These are phyloP conservation scores for Boletus semigastroideus DNA, from an alignment of 1,284 basidiomycete genomes.

Conservation along the genomic window DNA sequence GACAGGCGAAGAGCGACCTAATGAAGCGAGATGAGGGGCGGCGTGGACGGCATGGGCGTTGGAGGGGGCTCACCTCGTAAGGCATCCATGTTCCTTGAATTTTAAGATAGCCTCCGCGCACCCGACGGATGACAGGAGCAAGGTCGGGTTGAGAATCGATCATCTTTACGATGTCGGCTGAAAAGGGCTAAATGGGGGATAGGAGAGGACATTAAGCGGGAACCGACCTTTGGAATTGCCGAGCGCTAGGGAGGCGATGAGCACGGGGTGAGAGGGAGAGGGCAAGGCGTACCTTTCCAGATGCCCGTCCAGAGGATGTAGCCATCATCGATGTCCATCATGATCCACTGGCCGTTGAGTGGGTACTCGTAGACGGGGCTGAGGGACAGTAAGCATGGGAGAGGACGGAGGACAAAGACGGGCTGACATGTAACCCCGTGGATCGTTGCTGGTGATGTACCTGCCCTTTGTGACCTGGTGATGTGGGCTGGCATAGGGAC, in stretches of 20 bases:
- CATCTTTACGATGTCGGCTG: constrained; percentile 88
- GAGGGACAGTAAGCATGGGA: constrained; percentile 9
- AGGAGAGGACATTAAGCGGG: constrained; percentile 4
- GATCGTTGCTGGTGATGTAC: constrained; percentile 85
- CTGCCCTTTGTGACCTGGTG: constrained; percentile 82
- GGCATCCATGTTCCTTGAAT: constrained; percentile 91
- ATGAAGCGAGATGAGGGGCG: constrained; percentile 22
- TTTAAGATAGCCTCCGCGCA: constrained; percentile 83
- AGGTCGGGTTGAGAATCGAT: constrained; percentile 85
- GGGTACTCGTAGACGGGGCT: constrained; percentile 87
- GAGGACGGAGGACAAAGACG: background rate
- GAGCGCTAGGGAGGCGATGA: constrained; percentile 49
- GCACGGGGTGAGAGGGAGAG: background rate
- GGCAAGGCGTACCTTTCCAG: constrained; percentile 67
- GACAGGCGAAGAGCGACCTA: constrained; percentile 74
- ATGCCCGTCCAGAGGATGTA: constrained; percentile 87
- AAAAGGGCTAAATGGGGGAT: constrained; percentile 17
- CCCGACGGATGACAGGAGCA: constrained; percentile 74
- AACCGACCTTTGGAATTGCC: constrained; percentile 78
- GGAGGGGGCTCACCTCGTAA: constrained; percentile 60
- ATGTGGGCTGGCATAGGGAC: constrained; percentile 71
- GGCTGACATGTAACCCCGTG: constrained; percentile 77
- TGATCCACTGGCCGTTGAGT: constrained; percentile 85
- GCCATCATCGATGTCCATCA: constrained; percentile 90
- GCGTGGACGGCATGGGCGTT: constrained; percentile 7